Conservation (phyloP, 176 grass and related monocot genomes). For the Zoysia japonica region DNA sequence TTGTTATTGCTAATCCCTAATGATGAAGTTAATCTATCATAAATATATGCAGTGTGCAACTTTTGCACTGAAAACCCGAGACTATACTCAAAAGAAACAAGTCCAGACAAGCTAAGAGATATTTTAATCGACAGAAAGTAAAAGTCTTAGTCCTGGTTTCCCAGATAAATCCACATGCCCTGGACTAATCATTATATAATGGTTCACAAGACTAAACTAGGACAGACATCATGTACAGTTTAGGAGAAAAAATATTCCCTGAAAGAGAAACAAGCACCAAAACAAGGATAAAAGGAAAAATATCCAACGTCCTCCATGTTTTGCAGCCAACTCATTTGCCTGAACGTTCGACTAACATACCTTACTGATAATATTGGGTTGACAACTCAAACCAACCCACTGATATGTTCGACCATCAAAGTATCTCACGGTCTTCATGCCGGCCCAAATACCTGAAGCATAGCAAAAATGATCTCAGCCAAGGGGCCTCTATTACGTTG, state of each 20-base stretch:
- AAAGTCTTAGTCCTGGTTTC: slow-evolving; percentile 12
- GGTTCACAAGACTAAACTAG: slow-evolving; percentile 14
- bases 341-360: slow-evolving; percentile 49
- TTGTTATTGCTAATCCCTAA: slow-evolving; percentile 1
- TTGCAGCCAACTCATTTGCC: slow-evolving; percentile 15
- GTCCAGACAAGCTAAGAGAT: slow-evolving; percentile 17
- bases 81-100: neutral
- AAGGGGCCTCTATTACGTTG: slow-evolving; percentile 6
- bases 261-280: slow-evolving; percentile 21
- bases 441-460: slow-evolving; percentile 95
- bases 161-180: neutral
- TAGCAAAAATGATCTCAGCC: slow-evolving; percentile 26
- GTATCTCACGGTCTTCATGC: slow-evolving; percentile 92
- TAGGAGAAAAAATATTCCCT: slow-evolving; percentile 2
- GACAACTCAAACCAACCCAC: slow-evolving; percentile 95
- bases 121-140: slow-evolving; percentile 16
- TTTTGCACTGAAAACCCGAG: slow-evolving; percentile 6
- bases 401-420: slow-evolving; percentile 96
- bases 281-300: neutral
- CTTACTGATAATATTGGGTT: slow-evolving; percentile 98
- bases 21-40: neutral
- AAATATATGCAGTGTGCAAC: slow-evolving; percentile 19
- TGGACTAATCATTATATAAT: slow-evolving; percentile 24
- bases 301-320: neutral
- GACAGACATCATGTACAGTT: slow-evolving; percentile 25